Conservation (phyloP, 768 basidiomycete genomes). For the Tremella fuciformis region DNA sequence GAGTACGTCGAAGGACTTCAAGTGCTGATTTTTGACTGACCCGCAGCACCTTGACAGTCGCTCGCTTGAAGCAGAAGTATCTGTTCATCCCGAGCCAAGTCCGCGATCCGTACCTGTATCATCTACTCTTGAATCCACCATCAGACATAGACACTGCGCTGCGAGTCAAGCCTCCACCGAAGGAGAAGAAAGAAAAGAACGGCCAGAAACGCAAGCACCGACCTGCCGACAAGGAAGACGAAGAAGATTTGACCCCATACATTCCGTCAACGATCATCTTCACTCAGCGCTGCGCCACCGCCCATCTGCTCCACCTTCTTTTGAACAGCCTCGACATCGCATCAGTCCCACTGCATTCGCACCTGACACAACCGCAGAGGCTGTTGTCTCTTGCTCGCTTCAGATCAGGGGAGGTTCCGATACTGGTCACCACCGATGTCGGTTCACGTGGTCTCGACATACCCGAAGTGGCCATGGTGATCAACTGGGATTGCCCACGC, state of each 20-base stretch:
- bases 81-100: slow-evolving; percentile 91
- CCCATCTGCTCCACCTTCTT: slow-evolving; percentile 72
- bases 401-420: slow-evolving; percentile 78
- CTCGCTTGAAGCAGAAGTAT: slow-evolving; percentile 80
- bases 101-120: slow-evolving; percentile 83
- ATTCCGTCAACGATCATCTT: slow-evolving; percentile 98
- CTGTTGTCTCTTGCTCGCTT: slow-evolving; percentile 80
- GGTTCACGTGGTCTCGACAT: slow-evolving; percentile 94
- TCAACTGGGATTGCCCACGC: slow-evolving; percentile 94
- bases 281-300: slow-evolving; percentile 75
- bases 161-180: slow-evolving; percentile 50
- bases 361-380: slow-evolving; percentile 86
- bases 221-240: slow-evolving; percentile 57
- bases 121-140: slow-evolving; percentile 85
- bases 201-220: slow-evolving; percentile 33
- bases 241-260: slow-evolving; percentile 56
- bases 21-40: slow-evolving; percentile 11
- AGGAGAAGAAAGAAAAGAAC: slow-evolving; percentile 35
- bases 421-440: slow-evolving; percentile 91
- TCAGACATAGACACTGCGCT: slow-evolving; percentile 68
- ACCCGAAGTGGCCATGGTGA: slow-evolving; percentile 89
- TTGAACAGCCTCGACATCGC: slow-evolving; percentile 76
- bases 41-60: slow-evolving; percentile 79
- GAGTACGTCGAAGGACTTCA: slow-evolving; percentile 57
- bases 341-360: slow-evolving; percentile 85